phyloP scores from a whole-genome alignment of 331 rosid genomes.

The Malus hybrid region DNA sequence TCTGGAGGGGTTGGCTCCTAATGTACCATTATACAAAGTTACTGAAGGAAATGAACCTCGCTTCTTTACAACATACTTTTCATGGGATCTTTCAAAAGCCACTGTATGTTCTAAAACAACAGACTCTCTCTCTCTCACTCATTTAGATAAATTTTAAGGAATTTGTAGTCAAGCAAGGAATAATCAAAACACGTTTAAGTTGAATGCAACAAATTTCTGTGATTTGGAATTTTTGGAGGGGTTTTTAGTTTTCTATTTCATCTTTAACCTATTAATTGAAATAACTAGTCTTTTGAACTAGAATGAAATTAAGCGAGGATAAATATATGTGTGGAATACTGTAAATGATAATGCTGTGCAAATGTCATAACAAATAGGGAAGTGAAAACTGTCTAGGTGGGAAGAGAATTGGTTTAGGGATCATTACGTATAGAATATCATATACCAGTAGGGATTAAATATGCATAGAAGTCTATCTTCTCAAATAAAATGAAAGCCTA shows the following conservation, averaged over 20 bases:
- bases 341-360: background rate
- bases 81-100: conserved; percentile 87
- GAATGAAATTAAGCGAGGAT: background rate
- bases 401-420: background rate
- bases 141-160: background rate
- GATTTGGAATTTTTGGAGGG: background rate
- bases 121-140: conserved; percentile 4
- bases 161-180: background rate
- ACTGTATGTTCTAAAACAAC: conserved; percentile 43
- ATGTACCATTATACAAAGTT: conserved; percentile 78
- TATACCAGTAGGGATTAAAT: background rate
- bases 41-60: conserved; percentile 93
- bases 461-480: background rate
- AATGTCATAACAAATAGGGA: background rate
- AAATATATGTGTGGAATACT: background rate
- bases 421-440: background rate
- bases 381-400: background rate
- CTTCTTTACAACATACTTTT: conserved; percentile 84
- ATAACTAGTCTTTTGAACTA: background rate
- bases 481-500: background rate
- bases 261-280: background rate
- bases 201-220: background rate
- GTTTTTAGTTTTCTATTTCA: background rate
- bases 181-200: background rate
- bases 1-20: conserved; percentile 69